phyloP scores from a whole-genome alignment of 2,329 filamentous ascomycete species.

The Magnaporthiopsis poae region DNA sequence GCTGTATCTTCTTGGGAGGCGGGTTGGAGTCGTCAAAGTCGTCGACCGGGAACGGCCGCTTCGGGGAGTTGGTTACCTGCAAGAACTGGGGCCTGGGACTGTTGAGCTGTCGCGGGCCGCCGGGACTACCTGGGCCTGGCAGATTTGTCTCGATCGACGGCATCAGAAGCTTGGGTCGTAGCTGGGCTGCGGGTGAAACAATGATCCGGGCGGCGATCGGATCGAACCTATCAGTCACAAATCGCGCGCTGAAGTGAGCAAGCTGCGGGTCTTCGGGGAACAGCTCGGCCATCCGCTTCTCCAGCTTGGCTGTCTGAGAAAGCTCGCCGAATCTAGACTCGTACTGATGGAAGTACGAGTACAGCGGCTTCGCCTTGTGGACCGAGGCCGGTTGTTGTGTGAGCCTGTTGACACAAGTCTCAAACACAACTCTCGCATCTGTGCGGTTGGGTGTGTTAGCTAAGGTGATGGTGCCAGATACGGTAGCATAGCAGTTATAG shows the following conservation, averaged over 20 bases:
- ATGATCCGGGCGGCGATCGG: conserved; percentile 73
- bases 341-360: conserved; percentile 87
- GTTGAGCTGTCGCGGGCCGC: conserved; percentile 17
- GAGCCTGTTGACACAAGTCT: conserved; percentile 79
- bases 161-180: conserved; percentile 48
- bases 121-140: conserved; percentile 18
- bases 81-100: conserved; percentile 41
- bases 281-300: conserved; percentile 86
- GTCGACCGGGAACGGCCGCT: conserved; percentile 53
- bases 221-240: conserved; percentile 65
- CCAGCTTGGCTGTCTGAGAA: conserved; percentile 78
- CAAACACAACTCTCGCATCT: conserved; percentile 94
- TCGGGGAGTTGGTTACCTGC: conserved; percentile 44
- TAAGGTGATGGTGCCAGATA: neutral
- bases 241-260: conserved; percentile 65
- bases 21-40: conserved; percentile 65
- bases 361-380: conserved; percentile 71
- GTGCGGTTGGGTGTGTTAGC: conserved; percentile 14
- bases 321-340: conserved; percentile 91
- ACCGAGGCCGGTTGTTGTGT: conserved; percentile 65
- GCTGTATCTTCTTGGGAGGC: conserved; percentile 67
- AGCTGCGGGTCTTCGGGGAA: conserved; percentile 79
- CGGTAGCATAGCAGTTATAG: neutral
- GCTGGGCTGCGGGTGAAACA: conserved; percentile 70
- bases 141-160: conserved; percentile 40